phyloP scores from a whole-genome alignment of 73 alveolate species.

The Durusdinium trenchii region DNA sequence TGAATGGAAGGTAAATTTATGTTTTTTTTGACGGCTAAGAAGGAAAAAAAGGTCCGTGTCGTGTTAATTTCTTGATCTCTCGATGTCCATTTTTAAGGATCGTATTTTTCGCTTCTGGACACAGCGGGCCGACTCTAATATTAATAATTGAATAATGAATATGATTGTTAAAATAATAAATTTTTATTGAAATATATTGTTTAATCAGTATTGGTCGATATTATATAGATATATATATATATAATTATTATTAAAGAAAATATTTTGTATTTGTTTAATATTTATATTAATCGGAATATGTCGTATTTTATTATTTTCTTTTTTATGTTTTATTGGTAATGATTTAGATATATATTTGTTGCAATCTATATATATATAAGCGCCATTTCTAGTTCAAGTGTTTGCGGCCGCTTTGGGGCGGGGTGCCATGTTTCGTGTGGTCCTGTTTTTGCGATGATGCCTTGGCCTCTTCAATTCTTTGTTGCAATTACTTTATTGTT shows the following conservation, averaged over 20 bases:
- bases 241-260: not conserved
- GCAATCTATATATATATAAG: not conserved
- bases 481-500: too few species aligned
- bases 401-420: too few species aligned
- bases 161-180: too few species aligned
- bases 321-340: not conserved
- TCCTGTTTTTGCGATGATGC: too few species aligned
- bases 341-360: not conserved
- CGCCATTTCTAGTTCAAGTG: not conserved
- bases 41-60: not conserved
- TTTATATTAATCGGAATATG: too few species aligned
- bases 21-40: too few species aligned
- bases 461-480: too few species aligned
- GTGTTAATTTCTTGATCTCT: not conserved
- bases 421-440: too few species aligned
- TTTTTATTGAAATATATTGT: not conserved
- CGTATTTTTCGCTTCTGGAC: not conserved
- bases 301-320: not conserved
- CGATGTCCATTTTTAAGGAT: too few species aligned
- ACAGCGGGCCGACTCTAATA: not conserved
- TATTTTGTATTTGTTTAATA: not conserved
- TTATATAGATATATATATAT: not conserved
- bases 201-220: not conserved
- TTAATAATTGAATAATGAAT: not conserved
- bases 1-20: too few species aligned